Percentiles rank a stretch among this genome's conserved stretches.
phyloP scores from a whole-genome alignment of 805 yeast species.

The Cyberlindnera petersonii region DNA sequence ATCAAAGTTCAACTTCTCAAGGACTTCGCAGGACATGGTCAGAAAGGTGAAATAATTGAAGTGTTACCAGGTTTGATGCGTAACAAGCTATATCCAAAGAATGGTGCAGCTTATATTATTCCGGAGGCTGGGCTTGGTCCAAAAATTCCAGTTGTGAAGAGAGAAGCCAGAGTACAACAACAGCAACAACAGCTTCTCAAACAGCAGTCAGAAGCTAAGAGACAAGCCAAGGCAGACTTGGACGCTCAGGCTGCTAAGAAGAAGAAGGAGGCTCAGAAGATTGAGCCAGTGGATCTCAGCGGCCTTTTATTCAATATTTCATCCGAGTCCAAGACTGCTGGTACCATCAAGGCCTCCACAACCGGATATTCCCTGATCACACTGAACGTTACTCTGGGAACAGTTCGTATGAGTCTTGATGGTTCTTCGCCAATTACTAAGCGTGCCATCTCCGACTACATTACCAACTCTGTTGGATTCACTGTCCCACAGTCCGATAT shows the following conservation, averaged over 20 bases:
- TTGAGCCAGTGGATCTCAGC: slow-evolving; percentile 17
- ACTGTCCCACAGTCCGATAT: slow-evolving; percentile 21
- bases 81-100: slow-evolving; percentile 62
- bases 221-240: slow-evolving; percentile 4
- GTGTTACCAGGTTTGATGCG: slow-evolving; percentile 84
- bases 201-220: slow-evolving; percentile 4
- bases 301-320: slow-evolving; percentile 24
- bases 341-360: slow-evolving; percentile 10
- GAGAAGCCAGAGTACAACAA: slow-evolving; percentile 13
- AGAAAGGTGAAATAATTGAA: slow-evolving; percentile 64
- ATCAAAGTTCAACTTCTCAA: slow-evolving; percentile 72
- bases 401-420: slow-evolving; percentile 9
- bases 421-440: slow-evolving; percentile 12
- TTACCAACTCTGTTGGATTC: slow-evolving; percentile 14
- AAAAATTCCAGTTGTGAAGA: slow-evolving; percentile 27
- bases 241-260: slow-evolving; percentile 5
- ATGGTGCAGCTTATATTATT: slow-evolving; percentile 71
- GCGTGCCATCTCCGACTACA: slow-evolving; percentile 10
- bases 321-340: slow-evolving; percentile 2
- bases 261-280: slow-evolving; percentile 2
- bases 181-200: slow-evolving; percentile 9
- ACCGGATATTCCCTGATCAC: slow-evolving; percentile 22
- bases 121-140: slow-evolving; percentile 24
- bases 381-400: slow-evolving; percentile 19
- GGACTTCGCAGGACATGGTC: slow-evolving; percentile 62